phyloP scores from a whole-genome alignment of 179 eudicot genomes.

The Patellifolia procumbens region DNA sequence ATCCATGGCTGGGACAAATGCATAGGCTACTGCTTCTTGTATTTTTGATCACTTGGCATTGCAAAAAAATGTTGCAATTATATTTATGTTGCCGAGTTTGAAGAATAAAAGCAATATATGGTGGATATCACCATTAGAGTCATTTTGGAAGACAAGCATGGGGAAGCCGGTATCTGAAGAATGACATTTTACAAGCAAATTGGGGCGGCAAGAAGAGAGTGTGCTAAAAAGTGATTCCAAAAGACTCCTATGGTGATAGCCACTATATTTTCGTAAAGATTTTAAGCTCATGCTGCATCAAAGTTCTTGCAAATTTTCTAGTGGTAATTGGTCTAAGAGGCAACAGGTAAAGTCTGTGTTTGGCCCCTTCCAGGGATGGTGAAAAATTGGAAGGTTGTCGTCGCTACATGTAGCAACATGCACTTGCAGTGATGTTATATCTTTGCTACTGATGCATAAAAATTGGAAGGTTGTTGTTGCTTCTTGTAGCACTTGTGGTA shows the following conservation, averaged over 20 bases:
- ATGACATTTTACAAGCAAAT: neutral
- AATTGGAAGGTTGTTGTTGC: too few species aligned
- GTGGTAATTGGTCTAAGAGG: neutral
- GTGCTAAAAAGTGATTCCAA: neutral
- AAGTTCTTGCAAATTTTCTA: neutral
- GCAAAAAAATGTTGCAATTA: neutral
- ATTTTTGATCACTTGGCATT: neutral
- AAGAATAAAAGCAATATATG: neutral
- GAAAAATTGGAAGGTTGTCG: neutral
- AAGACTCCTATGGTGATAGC: neutral
- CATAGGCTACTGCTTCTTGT: neutral
- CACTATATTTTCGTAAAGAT: neutral
- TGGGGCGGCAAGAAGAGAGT: neutral
- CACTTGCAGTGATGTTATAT: neutral
- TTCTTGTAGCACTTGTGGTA: too few species aligned
- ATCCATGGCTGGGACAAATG: conserved; percentile 4
- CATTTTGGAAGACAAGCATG: conserved; percentile 4
- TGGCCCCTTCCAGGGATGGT: conserved; percentile 10
- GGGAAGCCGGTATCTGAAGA: neutral
- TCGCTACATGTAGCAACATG: neutral
- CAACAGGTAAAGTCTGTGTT: neutral
- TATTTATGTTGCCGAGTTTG: conserved; percentile 7
- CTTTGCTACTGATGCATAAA: neutral
- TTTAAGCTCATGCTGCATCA: neutral
- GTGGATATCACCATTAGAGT: conserved; percentile 18